Evolutionary conservation across 768 basidiomycete species (phyloP).

Genomic region (Tricholoma hemisulphureum): DNA sequence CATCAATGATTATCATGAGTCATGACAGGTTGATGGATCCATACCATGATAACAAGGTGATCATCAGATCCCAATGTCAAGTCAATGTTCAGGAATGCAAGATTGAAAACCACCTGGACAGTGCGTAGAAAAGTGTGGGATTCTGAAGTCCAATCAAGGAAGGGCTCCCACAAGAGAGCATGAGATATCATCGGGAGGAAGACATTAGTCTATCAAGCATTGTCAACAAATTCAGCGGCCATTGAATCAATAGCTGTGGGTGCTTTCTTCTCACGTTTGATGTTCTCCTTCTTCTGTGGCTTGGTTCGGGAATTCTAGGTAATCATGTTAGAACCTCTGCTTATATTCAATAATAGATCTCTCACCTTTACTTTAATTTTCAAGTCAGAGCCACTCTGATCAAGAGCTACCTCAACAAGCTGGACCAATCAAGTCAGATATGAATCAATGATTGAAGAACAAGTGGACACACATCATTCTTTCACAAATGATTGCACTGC

Average conservation of each 20-base stretch:
- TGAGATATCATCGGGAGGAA: constrained; percentile 17
- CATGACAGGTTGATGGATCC: background rate
- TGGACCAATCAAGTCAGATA: background rate
- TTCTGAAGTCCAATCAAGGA: constrained; percentile 9
- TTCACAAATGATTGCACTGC: background rate
- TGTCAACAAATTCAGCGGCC: constrained; percentile 5
- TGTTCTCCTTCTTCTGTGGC: background rate
- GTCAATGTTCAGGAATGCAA: constrained; percentile 9
- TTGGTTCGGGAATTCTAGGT: background rate
- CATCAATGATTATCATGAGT: background rate
- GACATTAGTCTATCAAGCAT: constrained; percentile 9
- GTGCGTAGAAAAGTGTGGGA: constrained; percentile 9
- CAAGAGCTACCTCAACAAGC: background rate
- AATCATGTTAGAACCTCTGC: background rate
- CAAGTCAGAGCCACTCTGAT: background rate
- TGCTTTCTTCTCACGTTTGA: background rate
- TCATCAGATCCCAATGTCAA: background rate
- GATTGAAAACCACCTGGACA: constrained; percentile 11
- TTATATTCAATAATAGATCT: background rate
- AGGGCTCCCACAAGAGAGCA: constrained; percentile 18
- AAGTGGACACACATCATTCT: background rate
- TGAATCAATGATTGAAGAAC: background rate
- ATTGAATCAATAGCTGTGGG: background rate
- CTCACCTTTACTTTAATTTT: background rate
- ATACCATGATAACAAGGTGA: background rate